phyloP scores from a whole-genome alignment of 164 flowering plant species.

The Vitis cinerea region DNA sequence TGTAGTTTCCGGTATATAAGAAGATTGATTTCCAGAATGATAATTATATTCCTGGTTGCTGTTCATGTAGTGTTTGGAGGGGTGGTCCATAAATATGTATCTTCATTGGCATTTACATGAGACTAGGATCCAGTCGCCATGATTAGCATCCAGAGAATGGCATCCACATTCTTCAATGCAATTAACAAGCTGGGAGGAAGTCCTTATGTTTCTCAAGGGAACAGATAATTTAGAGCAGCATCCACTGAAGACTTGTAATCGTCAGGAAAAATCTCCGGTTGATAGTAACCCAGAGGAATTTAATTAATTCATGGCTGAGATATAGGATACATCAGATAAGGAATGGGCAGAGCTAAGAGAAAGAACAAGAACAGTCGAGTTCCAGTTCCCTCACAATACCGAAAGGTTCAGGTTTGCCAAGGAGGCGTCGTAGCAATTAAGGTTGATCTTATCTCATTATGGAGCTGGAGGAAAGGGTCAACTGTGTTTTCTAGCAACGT shows the following conservation, averaged over 20 bases:
- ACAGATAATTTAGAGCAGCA: slow-evolving; percentile 26
- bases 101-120: slow-evolving; percentile 99
- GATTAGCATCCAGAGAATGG: slow-evolving; percentile 96
- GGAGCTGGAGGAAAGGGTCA: slow-evolving; percentile 59
- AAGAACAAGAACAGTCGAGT: no score
- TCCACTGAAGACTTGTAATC: slow-evolving; percentile 23
- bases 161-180: slow-evolving; percentile 92
- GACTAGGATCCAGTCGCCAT: slow-evolving; percentile 94
- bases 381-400: no score
- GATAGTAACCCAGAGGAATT: slow-evolving; percentile 94
- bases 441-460: no score
- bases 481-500: slow-evolving; percentile 27
- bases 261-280: slow-evolving; percentile 31
- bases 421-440: no score
- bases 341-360: slow-evolving; percentile 59
- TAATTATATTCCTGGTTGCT: slow-evolving; percentile 91
- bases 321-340: slow-evolving; percentile 89
- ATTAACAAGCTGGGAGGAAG: slow-evolving; percentile 88
- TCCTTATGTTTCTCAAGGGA: slow-evolving; percentile 80
- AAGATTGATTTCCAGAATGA: slow-evolving; percentile 88
- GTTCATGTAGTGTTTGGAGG: slow-evolving; percentile 99
- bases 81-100: slow-evolving; percentile 97
- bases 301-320: slow-evolving; percentile 87
- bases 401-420: no score
- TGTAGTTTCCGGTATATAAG: slow-evolving; percentile 92